These are phyloP conservation scores for Pythium folliculosum DNA, from an alignment of 352 stramenopile species.

Conservation along the genomic window DNA sequence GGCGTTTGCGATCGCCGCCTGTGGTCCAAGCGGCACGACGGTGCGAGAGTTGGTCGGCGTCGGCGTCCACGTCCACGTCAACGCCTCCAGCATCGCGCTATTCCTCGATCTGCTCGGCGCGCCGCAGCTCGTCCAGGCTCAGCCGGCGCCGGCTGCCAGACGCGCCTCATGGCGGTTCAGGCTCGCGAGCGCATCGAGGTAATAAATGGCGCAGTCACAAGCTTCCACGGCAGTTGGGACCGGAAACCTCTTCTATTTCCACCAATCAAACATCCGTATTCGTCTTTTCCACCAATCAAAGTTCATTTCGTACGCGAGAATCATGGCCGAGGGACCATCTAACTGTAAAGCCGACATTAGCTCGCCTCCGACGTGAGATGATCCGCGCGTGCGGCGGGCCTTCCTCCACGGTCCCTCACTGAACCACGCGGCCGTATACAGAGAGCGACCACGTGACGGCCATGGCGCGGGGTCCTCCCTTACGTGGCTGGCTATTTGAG, in stretches of 20 bases:
- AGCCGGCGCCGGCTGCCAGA: neutral
- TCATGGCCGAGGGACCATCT: neutral
- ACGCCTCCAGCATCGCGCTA: conserved; percentile 13
- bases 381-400: too few relatives aligned
- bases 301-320: neutral
- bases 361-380: too few relatives aligned
- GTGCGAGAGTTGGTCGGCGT: neutral
- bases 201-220: neutral
- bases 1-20: neutral
- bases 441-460: too few relatives aligned
- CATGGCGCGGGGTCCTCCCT: too few relatives aligned
- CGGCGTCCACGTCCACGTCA: conserved; percentile 8
- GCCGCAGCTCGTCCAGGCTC: conserved; percentile 5
- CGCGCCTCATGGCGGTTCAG: neutral
- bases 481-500: too few relatives aligned
- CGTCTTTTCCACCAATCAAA: neutral
- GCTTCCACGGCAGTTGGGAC: neutral
- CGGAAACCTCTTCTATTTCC: neutral
- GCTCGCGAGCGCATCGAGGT: neutral
- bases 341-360: too few relatives aligned
- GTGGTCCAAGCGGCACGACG: neutral
- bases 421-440: too few relatives aligned
- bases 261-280: neutral
- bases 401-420: too few relatives aligned
- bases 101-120: conserved; percentile 9